phyloP scores from a whole-genome alignment of 805 yeast species.

The Saccharomycopsis oosterbeekiorum region DNA sequence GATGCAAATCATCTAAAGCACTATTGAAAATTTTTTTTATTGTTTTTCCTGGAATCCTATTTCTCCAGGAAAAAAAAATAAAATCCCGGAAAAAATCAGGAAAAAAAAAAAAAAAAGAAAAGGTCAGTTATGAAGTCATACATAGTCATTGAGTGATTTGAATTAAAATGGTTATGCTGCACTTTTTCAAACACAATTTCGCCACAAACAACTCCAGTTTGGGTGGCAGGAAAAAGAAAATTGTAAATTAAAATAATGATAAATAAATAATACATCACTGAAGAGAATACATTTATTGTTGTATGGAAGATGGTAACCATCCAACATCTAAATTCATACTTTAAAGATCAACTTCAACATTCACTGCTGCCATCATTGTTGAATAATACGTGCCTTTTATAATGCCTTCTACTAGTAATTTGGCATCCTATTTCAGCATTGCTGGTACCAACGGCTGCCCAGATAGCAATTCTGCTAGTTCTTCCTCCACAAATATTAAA shows the following conservation, averaged over 20 bases:
- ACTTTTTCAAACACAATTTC: neutral
- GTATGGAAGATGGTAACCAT: too few relatives aligned
- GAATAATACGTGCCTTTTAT: neutral
- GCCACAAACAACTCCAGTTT: neutral
- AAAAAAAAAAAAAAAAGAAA: neutral
- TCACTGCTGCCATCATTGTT: neutral
- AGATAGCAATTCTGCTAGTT: neutral
- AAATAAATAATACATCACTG: neutral
- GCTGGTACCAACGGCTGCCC: neutral
- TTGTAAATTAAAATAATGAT: neutral
- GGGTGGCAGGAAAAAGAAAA: neutral
- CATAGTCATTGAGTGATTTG: too few relatives aligned
- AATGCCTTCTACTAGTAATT: slow-evolving; percentile 11
- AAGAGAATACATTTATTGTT: too few relatives aligned
- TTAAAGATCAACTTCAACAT: too few relatives aligned
- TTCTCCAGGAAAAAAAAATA: neutral
- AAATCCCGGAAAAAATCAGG: neutral
- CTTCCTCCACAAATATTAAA: neutral
- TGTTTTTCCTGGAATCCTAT: neutral
- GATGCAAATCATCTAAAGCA: too few relatives aligned
- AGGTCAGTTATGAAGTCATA: neutral
- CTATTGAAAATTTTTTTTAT: too few relatives aligned
- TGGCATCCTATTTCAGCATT: slow-evolving; percentile 4
- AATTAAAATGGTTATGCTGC: neutral
- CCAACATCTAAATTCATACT: too few relatives aligned